phyloP scores from a whole-genome alignment of 352 stramenopile species.

The Globisporangium apiculatum region DNA sequence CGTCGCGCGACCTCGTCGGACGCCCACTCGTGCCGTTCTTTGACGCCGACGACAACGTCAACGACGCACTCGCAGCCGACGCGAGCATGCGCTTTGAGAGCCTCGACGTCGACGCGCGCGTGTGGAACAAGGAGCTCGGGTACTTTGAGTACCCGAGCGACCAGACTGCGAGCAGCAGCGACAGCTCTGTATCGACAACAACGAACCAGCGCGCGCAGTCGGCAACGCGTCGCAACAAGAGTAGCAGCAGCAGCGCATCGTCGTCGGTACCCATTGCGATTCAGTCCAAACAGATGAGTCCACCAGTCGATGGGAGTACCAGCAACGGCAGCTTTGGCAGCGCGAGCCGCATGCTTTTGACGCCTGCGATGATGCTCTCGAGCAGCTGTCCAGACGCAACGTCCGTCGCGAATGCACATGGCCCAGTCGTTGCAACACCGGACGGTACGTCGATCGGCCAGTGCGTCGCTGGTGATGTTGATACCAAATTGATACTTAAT shows the following conservation, averaged over 20 bases:
- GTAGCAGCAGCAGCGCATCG: not conserved
- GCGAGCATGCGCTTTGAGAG: slow-evolving; percentile 32
- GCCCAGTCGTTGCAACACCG: too few relatives aligned
- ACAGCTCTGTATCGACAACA: not conserved
- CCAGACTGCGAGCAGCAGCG: slow-evolving; percentile 12
- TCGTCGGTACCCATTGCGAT: slow-evolving; percentile 23
- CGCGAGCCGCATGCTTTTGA: slow-evolving; percentile 45
- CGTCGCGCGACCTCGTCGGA: slow-evolving; percentile 29
- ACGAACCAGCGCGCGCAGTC: slow-evolving; percentile 2
- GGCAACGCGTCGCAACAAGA: slow-evolving; percentile 4
- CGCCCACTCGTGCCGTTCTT: slow-evolving; percentile 75
- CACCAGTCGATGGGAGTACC: slow-evolving; percentile 2
- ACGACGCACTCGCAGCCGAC: slow-evolving; percentile 41
- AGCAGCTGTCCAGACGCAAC: slow-evolving; percentile 38
- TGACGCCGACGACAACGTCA: slow-evolving; percentile 68
- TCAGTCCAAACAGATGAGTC: slow-evolving; percentile 6
- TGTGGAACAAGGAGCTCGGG: slow-evolving; percentile 76
- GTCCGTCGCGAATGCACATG: slow-evolving; percentile 7
- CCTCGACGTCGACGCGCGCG: slow-evolving; percentile 73
- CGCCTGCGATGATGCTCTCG: slow-evolving; percentile 73
- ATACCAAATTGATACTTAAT: too few relatives aligned
- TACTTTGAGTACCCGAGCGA: slow-evolving; percentile 81
- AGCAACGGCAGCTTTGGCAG: slow-evolving; percentile 15
- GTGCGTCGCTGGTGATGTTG: too few relatives aligned
- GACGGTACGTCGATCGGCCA: too few relatives aligned